Base-by-base conservation (phyloP, 2,329 filamentous ascomycete genomes). In the Pseudogymnoascus sp. region DNA sequence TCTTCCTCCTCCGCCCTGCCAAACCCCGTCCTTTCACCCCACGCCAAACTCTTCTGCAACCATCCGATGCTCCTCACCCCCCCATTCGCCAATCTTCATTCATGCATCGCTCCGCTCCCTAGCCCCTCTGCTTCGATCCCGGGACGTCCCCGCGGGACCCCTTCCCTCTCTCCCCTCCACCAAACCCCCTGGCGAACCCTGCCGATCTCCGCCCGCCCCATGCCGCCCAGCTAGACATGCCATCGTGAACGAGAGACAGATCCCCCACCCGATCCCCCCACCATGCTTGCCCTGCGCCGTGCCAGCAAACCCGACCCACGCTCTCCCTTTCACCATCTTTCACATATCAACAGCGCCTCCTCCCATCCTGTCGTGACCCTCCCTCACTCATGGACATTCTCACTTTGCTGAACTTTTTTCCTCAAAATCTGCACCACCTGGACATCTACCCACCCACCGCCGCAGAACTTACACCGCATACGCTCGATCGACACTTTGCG, bases 311-410 rank as follows among this genome's bases (percentile, higher is more conserved):
- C 45, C 45, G 31, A n/a, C 4, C 25, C 14, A 33, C n/a, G 45
- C 45, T 7, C 25, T 52, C 45, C 58, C 58, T 59, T 59, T 59
- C 58, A 59, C 58, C 58, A 40, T 59, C 33, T 28, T 59, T 37
- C 58, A 59, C 58, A 59, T 59, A 59, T 59, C 33, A 37, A 59
- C 33, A 16, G 16, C 31, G 31, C 37, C 33, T 37, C 12, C 33
- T 40, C 58, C 37, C 58, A 35, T 5, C 33, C 18, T 4, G 33
- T 59, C 58, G 58, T 59, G 37, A 38, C 33, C 23, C 18, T 37
- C 18, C 33, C 12, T n/a, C 58, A 38, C 23, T 21, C 16, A 9
- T 5, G 1, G 11, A 40, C 16, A 38, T 59, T 59, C 33, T 28
- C 58, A 59, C 33, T 28, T 59, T 59, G 5, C 37, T 37, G 9